Evolutionary conservation across 2,329 filamentous ascomycete species (phyloP).

Genomic region (Calonectria naviculata): DNA sequence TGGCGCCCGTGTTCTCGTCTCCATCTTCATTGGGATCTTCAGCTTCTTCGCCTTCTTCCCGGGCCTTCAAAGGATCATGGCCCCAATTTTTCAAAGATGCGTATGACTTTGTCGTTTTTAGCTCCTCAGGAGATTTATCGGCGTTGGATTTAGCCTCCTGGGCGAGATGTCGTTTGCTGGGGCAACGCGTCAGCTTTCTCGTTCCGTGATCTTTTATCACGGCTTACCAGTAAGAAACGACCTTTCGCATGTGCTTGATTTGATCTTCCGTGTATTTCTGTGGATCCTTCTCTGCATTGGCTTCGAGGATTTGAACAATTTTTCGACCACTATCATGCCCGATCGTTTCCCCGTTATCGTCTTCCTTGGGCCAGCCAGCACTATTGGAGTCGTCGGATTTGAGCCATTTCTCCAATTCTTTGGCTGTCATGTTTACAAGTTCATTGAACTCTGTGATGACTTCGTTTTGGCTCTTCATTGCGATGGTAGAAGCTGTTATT

Average conservation of each 20-base stretch:
- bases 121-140: slow-evolving; percentile 58
- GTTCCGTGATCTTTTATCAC: background rate
- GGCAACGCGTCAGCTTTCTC: background rate
- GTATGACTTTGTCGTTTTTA: slow-evolving; percentile 63
- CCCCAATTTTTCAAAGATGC: slow-evolving; percentile 73
- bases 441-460: slow-evolving; percentile 70
- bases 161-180: slow-evolving; percentile 70
- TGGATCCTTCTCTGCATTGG: slow-evolving; percentile 68
- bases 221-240: slow-evolving; percentile 68
- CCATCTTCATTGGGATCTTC: slow-evolving; percentile 17
- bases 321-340: slow-evolving; percentile 73
- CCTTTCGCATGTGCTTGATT: slow-evolving; percentile 70
- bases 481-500: background rate
- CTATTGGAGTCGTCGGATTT: slow-evolving; percentile 66
- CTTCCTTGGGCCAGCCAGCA: slow-evolving; percentile 70
- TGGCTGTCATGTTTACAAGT: slow-evolving; percentile 73
- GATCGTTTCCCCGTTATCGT: slow-evolving; percentile 68
- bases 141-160: slow-evolving; percentile 70
- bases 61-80: slow-evolving; percentile 61
- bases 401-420: slow-evolving; percentile 72
- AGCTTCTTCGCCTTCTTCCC: slow-evolving; percentile 20
- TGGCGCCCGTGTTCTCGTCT: slow-evolving; percentile 31
- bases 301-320: slow-evolving; percentile 71
- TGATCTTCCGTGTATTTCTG: slow-evolving; percentile 66
- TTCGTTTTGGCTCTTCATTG: slow-evolving; percentile 42